Evolutionary conservation across 169 alveolate genomes (phyloP).

Genomic region (Babesia bigemina): DNA sequence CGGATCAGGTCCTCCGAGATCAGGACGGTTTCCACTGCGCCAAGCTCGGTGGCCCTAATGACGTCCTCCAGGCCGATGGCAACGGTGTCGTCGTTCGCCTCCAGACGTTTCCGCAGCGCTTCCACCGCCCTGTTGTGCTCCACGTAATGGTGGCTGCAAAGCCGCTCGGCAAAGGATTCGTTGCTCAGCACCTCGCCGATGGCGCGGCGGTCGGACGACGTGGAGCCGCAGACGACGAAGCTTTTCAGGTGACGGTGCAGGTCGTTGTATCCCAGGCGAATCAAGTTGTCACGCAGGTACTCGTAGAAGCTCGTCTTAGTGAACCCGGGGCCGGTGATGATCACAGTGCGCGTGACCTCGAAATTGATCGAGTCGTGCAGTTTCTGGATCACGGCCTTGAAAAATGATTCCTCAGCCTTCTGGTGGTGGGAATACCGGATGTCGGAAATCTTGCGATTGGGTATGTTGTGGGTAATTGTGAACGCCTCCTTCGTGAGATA

Average conservation of each 20-base stretch:
- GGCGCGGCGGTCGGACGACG: constrained; percentile 60
- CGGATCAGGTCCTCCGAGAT: constrained; percentile 69
- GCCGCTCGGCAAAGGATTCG: constrained; percentile 25
- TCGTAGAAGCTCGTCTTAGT: constrained; percentile 53
- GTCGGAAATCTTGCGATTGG: constrained; percentile 39
- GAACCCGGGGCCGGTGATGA: constrained; percentile 68
- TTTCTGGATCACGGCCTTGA: constrained; percentile 27
- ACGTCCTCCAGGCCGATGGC: constrained; percentile 58
- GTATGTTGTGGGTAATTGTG: constrained; percentile 54
- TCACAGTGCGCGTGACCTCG: constrained; percentile 43
- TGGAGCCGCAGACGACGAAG: constrained; percentile 55
- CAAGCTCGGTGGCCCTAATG: constrained; percentile 28
- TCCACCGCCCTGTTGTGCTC: constrained; percentile 55
- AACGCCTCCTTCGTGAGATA: constrained; percentile 60
- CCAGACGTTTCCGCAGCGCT: constrained; percentile 45
- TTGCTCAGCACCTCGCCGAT: constrained; percentile 55
- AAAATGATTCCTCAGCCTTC: constrained; percentile 52
- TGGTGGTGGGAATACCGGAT: constrained; percentile 25
- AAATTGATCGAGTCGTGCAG: constrained; percentile 29
- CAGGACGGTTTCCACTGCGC: constrained; percentile 72
- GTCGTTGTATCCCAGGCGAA: constrained; percentile 23
- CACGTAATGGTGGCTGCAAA: constrained; percentile 32
- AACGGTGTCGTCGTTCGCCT: constrained; percentile 45
- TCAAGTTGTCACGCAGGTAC: constrained; percentile 29
- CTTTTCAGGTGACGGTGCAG: constrained; percentile 32